Evolutionary conservation across 345 rosid species (phyloP), one percentile per base, ranked within the genome.

Genomic region (Carallia pectinifolia): DNA sequence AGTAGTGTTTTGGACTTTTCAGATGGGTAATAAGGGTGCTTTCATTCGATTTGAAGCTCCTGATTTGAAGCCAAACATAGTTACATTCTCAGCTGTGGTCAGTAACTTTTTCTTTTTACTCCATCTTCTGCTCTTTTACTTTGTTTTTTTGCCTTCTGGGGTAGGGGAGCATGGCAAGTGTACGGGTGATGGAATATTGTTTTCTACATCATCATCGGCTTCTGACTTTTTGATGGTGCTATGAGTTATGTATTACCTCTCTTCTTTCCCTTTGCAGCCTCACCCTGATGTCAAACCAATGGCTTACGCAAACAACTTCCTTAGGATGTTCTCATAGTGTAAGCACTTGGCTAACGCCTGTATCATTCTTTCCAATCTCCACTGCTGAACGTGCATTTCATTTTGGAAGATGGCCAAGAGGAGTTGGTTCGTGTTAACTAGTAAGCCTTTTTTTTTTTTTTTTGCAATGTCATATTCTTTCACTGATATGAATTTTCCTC

Each of bases 1-100:
- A 48, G 19, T 27, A 33, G 27, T 54, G 47, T 10, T 44, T 66
- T 79, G 67, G 31, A 50, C 69, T 66, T 66, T 76, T 81, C 89
- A 92, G 98, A 95, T 92, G 99, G 97, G 97, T 69, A 95, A 95
- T 80, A 92, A 92, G 76, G 98, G 99, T 65, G 99, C 99, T 52
- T 90, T 85, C 70, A 95, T 95, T 73, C 91, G 89, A 53, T 95
- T 92, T 59, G 89, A 89, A 81, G 90, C 97, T 69, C 99, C 96
- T 4, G 87, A 86, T 33, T 74, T 95, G 96, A 89, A 90, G 87
- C 97, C 98, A 50, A 85, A 95, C 70, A 81, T 95, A 63, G 91
- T 88, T 58, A 86, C 99, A 38, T 92, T 92, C 87, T 82, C 99
- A 39, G 93, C 99, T 29, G 94, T 95, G 95, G 98, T 90, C 61